These are phyloP conservation scores for Aaosphaeria pasadenensis DNA, from an alignment of 2,329 filamentous ascomycete species.

Conservation along the genomic window DNA sequence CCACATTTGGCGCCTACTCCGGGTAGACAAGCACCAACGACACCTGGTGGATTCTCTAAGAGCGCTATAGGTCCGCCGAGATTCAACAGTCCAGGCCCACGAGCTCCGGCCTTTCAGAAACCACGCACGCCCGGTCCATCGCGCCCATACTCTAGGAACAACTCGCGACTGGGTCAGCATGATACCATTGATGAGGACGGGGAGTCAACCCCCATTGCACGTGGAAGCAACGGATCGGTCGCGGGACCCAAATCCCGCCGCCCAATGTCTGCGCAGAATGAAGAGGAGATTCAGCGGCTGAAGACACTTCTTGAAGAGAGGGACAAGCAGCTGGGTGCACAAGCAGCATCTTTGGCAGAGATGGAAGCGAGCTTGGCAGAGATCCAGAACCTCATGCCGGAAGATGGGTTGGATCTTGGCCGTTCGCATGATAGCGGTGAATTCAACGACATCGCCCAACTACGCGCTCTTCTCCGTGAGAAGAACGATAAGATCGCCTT, in stretches of 20 bases:
- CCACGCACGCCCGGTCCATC: conserved; percentile 40
- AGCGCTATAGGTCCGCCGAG: conserved; percentile 55
- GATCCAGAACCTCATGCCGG: conserved; percentile 68
- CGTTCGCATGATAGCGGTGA: conserved; percentile 45
- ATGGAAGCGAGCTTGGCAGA: conserved; percentile 90
- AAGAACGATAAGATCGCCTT: conserved; percentile 96
- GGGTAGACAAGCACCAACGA: conserved; percentile 53
- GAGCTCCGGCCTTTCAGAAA: conserved; percentile 57
- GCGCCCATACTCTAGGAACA: conserved; percentile 47
- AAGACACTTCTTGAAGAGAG: conserved; percentile 75
- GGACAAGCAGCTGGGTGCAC: conserved; percentile 84
- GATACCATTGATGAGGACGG: conserved; percentile 39
- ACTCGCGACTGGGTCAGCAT: conserved; percentile 45
- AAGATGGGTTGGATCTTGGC: conserved; percentile 48
- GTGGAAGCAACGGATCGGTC: conserved; percentile 52
- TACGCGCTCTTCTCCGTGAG: conserved; percentile 81
- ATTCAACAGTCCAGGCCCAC: conserved; percentile 61
- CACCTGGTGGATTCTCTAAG: conserved; percentile 54
- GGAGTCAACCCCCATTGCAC: conserved; percentile 50
- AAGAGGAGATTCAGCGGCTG: conserved; percentile 70
- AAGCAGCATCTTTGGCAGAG: conserved; percentile 75
- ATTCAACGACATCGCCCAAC: conserved; percentile 66
- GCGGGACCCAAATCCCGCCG: conserved; percentile 42
- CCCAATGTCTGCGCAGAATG: conserved; percentile 34
- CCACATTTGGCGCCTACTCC: conserved; percentile 41